Evolutionary conservation across 768 basidiomycete species (phyloP), one percentile per base, ranked within the genome.

Genomic region (Cystofilobasidium bisporidii): DNA sequence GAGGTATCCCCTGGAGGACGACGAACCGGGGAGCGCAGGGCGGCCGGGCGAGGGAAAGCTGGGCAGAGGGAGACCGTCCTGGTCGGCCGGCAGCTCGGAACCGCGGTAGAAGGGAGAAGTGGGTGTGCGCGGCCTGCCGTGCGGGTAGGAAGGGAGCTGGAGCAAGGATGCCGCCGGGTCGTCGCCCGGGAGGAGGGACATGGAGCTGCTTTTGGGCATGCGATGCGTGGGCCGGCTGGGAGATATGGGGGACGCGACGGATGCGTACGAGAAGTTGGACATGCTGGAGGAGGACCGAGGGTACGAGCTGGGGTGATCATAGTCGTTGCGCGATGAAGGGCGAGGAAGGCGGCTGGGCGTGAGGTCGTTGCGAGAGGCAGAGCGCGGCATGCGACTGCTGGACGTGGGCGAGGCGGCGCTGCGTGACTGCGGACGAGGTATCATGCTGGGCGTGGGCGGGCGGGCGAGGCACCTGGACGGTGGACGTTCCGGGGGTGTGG

Each of bases 181-280:
- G 12, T 65, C 43, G 41, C 41, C 17, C 20, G 56, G 26, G 12
- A 61, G 26, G 17, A 43, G n/a, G 18, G 60, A 24, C 60, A 38
- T 59, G 36, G 58, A 38, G 58, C 58, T 38, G 33, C 33, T 59
- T 10, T 38, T 41, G 10, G 58, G n/a, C 33, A 59, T 36, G 40
- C 38, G 58, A 12, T 38, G 40, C 14, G 60, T 45, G 12, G 36
- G 60, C n/a, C 36, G 60, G 20, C 33, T 36, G 14, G 60, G 26
- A 5, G 60, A 41, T 1, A 20, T 28, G 17, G 43, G 28, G 3
- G 41, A 9, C 12, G 40, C 24, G 22, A 20, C 17, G 22, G 60
- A 22, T 17, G 5, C 24, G 41, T 41, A 5, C 15, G 36, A 61
- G 43, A 45, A 41, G 26, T 41, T 61, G 3, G 60, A 41, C 3